Evolutionary conservation across 176 grass and related monocot species (phyloP), one percentile per base, ranked within the genome.

Genomic region (Zoysia japonica): DNA sequence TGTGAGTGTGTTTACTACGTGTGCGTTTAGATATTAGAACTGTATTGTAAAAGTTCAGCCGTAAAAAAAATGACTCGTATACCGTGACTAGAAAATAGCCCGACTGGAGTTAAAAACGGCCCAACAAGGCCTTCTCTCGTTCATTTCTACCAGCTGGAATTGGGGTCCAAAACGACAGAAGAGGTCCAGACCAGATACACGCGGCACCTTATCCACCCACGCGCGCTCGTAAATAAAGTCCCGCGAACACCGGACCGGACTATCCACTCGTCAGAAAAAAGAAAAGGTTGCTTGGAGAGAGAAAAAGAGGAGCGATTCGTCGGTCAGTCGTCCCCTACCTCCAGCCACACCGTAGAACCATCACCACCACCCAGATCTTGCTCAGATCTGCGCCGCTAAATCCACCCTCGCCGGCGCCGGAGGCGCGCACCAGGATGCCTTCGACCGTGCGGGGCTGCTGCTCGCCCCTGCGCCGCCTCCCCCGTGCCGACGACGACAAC

Each of bases 161-260:
- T 2, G 4, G 3, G 43, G 43, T 45, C 43, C 6, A 6, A 45
- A 45, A 67, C 14, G 40, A 14, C 43, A 49, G 43, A 57, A 17
- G 17, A 41, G 42, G 17, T 9, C 39, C 71, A 44, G 11, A 13
- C 13, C 61, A 36, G 35, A 0, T 15, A 59, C 85, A 83, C 85
- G 85, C 83, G 85, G 72, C 74, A 61, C n/a, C 85, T 87, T 83
- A 87, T 87, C 85, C 67, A 67, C 74, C 19, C 47, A 9, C 0
- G 41, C 0, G 41, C 16, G 4, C 2, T 10, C 48, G 57, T 87
- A 60, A 43, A 77, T 56, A 65, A 37, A 5, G 56, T 2, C 6
- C 5, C 11, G 0, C 4, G n/a, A 2, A 60, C 62, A 61, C 59
- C 2, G 20, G 2, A 28, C 12, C 9, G 43, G 0, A 17, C 19